Evolutionary conservation across 108 stramenopile species (phyloP).

Genomic region (Aurantiochytrium sp.): DNA sequence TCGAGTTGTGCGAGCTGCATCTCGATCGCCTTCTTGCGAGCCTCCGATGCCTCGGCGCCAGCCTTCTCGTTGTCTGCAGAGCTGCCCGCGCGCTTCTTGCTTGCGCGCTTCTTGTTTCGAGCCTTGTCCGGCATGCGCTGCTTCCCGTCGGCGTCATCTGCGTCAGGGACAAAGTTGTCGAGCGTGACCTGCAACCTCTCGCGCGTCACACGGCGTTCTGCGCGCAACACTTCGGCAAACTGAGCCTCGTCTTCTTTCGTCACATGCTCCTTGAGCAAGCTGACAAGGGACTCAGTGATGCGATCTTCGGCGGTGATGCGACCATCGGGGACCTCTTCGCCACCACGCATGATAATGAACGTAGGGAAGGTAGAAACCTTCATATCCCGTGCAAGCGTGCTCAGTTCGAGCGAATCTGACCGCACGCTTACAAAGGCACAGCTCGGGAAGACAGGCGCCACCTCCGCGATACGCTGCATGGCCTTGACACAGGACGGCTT

Average conservation of each 20-base stretch:
- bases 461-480: constrained; percentile 18
- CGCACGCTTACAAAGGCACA: constrained; percentile 12
- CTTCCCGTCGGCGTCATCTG: not conserved
- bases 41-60: not conserved
- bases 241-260: constrained; percentile 6
- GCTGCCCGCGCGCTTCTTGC: not conserved
- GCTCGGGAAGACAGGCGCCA: constrained; percentile 11
- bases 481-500: not conserved
- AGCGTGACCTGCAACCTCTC: not conserved
- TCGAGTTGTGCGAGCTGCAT: constrained; percentile 5
- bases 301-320: constrained; percentile 18
- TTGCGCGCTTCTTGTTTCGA: not conserved
- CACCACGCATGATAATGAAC: constrained; percentile 22
- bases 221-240: not conserved
- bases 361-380: constrained; percentile 20
- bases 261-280: not conserved
- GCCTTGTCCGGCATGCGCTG: not conserved
- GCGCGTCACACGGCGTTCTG: not conserved
- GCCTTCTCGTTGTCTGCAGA: not conserved
- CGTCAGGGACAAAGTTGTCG: not conserved
- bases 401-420: constrained; percentile 18
- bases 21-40: not conserved
- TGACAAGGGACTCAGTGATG: not conserved
- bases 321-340: constrained; percentile 21
- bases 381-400: not conserved